A percentile compares a stretch with the other conserved stretches of the same genome.
Conservation (phyloP, 1,139 yeast species). For the Citeromyces hawaiiensis region DNA sequence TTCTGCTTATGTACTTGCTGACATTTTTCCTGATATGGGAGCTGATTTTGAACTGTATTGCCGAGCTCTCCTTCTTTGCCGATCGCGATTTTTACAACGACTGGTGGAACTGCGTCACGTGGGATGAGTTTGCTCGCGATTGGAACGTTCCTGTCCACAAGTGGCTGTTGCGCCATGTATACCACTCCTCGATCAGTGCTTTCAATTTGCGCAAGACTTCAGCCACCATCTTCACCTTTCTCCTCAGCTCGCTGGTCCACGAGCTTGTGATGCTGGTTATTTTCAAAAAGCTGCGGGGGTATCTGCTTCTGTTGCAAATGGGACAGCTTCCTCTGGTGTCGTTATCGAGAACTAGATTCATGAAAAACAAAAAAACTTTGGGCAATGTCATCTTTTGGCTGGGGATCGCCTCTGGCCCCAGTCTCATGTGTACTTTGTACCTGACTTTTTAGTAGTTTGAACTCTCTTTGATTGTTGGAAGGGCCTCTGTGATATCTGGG, state of each 20-base stretch:
- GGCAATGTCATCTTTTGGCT: constrained; percentile 87
- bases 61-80: constrained; percentile 75
- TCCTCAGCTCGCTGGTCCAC: constrained; percentile 72
- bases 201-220: constrained; percentile 46
- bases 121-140: constrained; percentile 88
- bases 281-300: constrained; percentile 70
- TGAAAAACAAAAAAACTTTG: constrained; percentile 41
- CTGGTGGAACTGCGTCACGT: constrained; percentile 95
- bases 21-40: constrained; percentile 93
- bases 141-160: constrained; percentile 97
- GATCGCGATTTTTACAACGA: constrained; percentile 90
- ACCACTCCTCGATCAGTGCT: constrained; percentile 79
- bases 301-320: constrained; percentile 73
- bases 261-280: constrained; percentile 88
- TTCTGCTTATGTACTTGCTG: constrained; percentile 57
- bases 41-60: constrained; percentile 75
- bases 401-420: constrained; percentile 85
- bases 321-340: constrained; percentile 57
- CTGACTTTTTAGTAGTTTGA: constrained; percentile 52
- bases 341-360: constrained; percentile 32
- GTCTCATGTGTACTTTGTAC: constrained; percentile 76
- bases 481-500: no score
- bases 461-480: no score
- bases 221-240: constrained; percentile 74
- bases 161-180: constrained; percentile 82